phyloP scores from a whole-genome alignment of 2,329 filamentous ascomycete species.

The Trichophyton verrucosum region DNA sequence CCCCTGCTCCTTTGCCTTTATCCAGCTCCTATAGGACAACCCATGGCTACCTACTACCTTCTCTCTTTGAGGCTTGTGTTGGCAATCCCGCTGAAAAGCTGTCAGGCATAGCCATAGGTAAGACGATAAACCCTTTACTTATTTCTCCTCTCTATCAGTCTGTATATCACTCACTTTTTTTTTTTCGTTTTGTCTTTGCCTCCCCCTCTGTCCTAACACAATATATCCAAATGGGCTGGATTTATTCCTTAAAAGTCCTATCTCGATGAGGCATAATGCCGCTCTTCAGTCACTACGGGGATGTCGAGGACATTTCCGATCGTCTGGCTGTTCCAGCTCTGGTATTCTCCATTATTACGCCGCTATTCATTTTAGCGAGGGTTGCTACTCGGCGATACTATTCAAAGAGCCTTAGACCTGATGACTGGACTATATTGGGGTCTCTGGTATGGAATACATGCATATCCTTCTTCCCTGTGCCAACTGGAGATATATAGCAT shows the following conservation, averaged over 20 bases:
- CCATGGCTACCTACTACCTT: background rate
- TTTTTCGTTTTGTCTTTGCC: background rate
- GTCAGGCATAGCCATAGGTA: background rate
- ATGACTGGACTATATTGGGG: conserved; percentile 9
- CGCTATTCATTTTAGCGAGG: conserved; percentile 14
- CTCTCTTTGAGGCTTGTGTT: background rate
- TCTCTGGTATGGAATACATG: background rate
- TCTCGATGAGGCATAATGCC: conserved; percentile 11
- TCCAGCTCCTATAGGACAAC: background rate
- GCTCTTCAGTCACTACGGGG: conserved; percentile 17
- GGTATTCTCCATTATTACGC: conserved; percentile 16
- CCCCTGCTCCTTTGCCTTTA: background rate
- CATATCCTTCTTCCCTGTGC: background rate
- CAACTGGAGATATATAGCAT: background rate
- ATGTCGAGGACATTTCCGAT: conserved; percentile 15
- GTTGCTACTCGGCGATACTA: conserved; percentile 13
- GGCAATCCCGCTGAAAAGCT: background rate
- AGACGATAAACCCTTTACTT: background rate
- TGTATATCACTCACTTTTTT: background rate
- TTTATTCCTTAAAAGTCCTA: background rate
- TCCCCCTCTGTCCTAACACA: background rate
- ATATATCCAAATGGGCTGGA: background rate
- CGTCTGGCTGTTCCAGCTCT: conserved; percentile 13
- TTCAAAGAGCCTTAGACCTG: conserved; percentile 12
- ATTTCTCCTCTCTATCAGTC: background rate